Percentiles rank a stretch among this genome's conserved stretches.
Evolutionary conservation across 352 stramenopile genomes (phyloP).

Genomic region (Phytopythium aichiense): DNA sequence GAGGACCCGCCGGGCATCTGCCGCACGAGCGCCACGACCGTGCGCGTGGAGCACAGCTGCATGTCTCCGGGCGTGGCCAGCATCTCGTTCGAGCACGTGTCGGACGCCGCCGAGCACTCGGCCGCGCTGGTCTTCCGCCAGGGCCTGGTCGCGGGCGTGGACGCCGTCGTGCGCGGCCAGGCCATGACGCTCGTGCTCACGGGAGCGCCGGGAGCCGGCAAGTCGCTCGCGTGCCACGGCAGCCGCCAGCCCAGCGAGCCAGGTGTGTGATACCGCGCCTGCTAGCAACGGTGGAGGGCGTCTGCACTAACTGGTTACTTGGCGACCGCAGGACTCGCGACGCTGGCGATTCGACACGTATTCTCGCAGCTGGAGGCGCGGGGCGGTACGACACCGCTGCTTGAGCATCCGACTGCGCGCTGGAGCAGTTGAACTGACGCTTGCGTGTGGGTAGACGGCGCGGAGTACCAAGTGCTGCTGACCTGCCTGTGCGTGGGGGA

Average conservation of each 20-base stretch:
- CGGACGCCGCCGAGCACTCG: constrained; percentile 31
- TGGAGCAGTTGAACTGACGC: background rate
- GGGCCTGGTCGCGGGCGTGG: constrained; percentile 26
- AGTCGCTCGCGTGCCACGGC: constrained; percentile 63
- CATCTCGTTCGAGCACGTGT: constrained; percentile 76
- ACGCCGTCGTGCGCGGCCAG: constrained; percentile 22
- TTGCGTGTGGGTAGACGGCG: background rate
- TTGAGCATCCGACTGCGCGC: background rate
- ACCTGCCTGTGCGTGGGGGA: constrained; percentile 9
- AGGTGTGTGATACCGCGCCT: constrained; percentile 6
- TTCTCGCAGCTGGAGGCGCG: constrained; percentile 23
- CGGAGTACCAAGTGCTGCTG: constrained; percentile 12
- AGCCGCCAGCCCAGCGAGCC: constrained; percentile 12
- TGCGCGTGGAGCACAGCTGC: constrained; percentile 70
- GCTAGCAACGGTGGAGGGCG: too few species aligned
- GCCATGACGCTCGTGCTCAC: constrained; percentile 41
- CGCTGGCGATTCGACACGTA: constrained; percentile 29
- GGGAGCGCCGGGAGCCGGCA: constrained; percentile 38
- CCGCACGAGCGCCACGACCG: constrained; percentile 51
- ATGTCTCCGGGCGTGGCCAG: constrained; percentile 72
- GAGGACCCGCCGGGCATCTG: constrained; percentile 26
- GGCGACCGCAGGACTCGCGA: constrained; percentile 21
- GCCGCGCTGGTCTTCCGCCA: constrained; percentile 41
- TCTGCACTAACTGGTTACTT: background rate
- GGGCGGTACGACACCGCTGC: background rate